A percentile compares a stretch with the other conserved stretches of the same genome.
These are phyloP conservation scores for Lachnellula occidentalis DNA, from an alignment of 2,329 filamentous ascomycete species.

Conservation along the genomic window DNA sequence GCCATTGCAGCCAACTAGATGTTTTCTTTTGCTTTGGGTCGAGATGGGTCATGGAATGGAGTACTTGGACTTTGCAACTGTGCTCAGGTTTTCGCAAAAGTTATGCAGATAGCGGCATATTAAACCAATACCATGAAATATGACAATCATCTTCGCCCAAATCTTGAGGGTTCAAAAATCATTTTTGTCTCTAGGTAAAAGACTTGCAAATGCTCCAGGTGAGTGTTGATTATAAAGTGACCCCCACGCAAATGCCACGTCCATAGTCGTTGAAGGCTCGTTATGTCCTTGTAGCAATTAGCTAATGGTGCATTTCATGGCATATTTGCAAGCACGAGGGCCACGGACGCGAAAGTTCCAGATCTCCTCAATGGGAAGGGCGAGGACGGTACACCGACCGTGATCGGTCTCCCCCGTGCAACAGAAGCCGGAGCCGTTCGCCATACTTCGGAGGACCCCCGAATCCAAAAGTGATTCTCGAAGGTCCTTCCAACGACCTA, in stretches of 20 bases:
- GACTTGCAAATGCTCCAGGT: not conserved
- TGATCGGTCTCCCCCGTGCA: conserved; percentile 27
- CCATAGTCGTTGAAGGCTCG: not conserved
- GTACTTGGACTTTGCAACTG: conserved; percentile 27
- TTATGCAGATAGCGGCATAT: conserved; percentile 27
- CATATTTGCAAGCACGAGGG: conserved; percentile 15
- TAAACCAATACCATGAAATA: conserved; percentile 29
- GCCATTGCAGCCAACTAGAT: conserved; percentile 31
- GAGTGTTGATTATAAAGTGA: conserved; percentile 1
- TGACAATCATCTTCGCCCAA: conserved; percentile 18
- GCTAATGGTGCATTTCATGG: conserved; percentile 6
- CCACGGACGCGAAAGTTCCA: conserved; percentile 34
- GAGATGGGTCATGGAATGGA: conserved; percentile 27
- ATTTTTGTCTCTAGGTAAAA: not conserved
- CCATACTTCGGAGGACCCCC: conserved; percentile 33
- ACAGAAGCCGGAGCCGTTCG: conserved; percentile 29
- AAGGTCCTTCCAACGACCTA: conserved; percentile 33
- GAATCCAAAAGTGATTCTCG: conserved; percentile 49
- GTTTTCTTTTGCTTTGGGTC: conserved; percentile 24
- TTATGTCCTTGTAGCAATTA: conserved; percentile 9
- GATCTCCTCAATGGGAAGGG: conserved; percentile 31
- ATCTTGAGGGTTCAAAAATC: not conserved
- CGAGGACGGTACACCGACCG: conserved; percentile 30
- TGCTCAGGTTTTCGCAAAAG: conserved; percentile 23
- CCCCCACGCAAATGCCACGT: conserved; percentile 14